A percentile compares a stretch with the other conserved stretches of the same genome.
phyloP scores from a whole-genome alignment of 495 filamentous ascomycete genomes.

The Polyplosphaeria fusca region DNA sequence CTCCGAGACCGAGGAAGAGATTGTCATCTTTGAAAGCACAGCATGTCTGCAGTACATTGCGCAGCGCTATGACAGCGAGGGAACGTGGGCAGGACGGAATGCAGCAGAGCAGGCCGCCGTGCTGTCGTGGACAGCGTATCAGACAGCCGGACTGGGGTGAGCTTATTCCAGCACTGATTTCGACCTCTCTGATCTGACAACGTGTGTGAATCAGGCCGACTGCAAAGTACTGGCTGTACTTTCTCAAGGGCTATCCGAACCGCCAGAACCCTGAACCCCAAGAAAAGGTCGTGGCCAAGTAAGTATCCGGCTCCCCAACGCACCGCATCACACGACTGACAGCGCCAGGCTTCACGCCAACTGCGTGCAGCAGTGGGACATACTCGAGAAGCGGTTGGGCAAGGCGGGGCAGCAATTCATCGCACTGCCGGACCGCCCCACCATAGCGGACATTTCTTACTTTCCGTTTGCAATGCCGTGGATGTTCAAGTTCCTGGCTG shows the following conservation, averaged over 20 bases:
- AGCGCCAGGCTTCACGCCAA: constrained; percentile 8
- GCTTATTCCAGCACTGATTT: background rate
- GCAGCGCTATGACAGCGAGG: constrained; percentile 25
- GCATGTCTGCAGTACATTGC: constrained; percentile 38
- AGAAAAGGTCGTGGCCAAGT: constrained; percentile 15
- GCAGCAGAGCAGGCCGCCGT: constrained; percentile 24
- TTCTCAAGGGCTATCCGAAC: constrained; percentile 17
- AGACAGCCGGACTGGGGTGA: constrained; percentile 17
- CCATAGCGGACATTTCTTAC: constrained; percentile 13
- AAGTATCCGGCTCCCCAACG: background rate
- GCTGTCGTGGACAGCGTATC: constrained; percentile 17
- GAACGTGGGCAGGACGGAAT: constrained; percentile 25
- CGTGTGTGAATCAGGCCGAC: too few relatives aligned
- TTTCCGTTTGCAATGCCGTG: constrained; percentile 23
- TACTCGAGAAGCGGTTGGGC: constrained; percentile 7
- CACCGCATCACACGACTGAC: background rate
- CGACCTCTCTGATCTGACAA: background rate
- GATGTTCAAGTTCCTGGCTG: constrained; percentile 19
- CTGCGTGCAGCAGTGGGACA: constrained; percentile 10
- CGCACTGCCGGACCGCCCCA: constrained; percentile 17
- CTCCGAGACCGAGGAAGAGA: constrained; percentile 20
- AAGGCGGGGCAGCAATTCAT: constrained; percentile 8
- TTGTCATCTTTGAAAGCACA: constrained; percentile 37
- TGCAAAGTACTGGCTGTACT: constrained; percentile 26
- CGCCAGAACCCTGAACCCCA: constrained; percentile 12